Conservation (phyloP, 2,329 filamentous ascomycete species). For the Botryosphaeria dothidea region DNA sequence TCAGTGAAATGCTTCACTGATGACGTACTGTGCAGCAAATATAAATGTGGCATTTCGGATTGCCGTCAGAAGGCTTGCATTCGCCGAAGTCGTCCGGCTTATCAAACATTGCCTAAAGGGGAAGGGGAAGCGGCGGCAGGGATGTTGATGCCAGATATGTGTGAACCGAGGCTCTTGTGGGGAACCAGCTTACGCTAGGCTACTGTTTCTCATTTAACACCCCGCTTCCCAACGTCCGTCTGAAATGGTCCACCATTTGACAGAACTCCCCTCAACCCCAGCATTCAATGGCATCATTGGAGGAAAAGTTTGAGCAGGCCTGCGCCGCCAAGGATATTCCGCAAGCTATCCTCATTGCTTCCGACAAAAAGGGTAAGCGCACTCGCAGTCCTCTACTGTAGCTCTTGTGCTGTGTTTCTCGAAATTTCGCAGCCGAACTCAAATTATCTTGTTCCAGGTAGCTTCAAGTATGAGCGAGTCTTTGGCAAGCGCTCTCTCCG, state of each 20-base stretch:
- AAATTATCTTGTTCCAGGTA: constrained; percentile 26
- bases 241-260: background rate
- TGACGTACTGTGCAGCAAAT: too few species aligned
- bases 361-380: constrained; percentile 28
- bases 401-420: background rate
- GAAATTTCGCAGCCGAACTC: background rate
- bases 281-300: constrained; percentile 26
- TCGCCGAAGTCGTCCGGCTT: background rate
- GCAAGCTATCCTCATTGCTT: constrained; percentile 28
- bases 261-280: background rate
- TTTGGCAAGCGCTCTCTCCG: constrained; percentile 36
- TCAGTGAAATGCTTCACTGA: too few species aligned
- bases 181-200: background rate
- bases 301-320: constrained; percentile 28
- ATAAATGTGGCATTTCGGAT: too few species aligned
- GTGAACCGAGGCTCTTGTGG: background rate
- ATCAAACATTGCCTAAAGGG: background rate
- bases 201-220: background rate
- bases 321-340: constrained; percentile 28
- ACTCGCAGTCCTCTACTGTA: background rate
- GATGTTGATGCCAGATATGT: background rate
- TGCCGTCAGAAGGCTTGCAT: background rate
- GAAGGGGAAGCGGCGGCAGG: background rate
- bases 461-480: constrained; percentile 37
- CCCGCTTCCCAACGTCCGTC: background rate